A percentile compares a stretch with the other conserved stretches of the same genome.
Evolutionary conservation across 2,329 filamentous ascomycete species (phyloP).

Genomic region (Apiospora malaysiana): DNA sequence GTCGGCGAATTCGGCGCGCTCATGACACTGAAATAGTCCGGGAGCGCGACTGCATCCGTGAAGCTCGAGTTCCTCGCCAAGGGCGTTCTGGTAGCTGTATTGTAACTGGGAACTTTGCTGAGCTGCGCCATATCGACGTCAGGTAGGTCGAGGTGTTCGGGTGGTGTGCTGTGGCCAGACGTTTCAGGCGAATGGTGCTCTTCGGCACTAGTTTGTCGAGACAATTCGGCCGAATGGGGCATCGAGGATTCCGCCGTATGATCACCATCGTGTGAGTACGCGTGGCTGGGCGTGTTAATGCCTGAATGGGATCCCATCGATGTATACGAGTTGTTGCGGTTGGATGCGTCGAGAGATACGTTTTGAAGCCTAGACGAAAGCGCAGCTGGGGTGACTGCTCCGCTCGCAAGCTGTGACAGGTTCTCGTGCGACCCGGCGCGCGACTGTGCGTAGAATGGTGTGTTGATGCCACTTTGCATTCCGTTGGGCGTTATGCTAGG

Average conservation of each 20-base stretch:
- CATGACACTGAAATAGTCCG: constrained; percentile 70
- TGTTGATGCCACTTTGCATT: constrained; percentile 75
- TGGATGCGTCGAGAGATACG: constrained; percentile 60
- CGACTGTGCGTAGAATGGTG: constrained; percentile 75
- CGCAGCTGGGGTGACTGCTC: constrained; percentile 54
- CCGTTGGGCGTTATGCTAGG: constrained; percentile 72
- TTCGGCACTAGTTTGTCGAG: constrained; percentile 59
- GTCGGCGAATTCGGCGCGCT: constrained; percentile 58
- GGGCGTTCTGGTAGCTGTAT: constrained; percentile 72
- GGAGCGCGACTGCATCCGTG: constrained; percentile 57
- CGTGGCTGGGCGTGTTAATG: constrained; percentile 46
- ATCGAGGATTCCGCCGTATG: constrained; percentile 47
- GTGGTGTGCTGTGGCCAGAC: constrained; percentile 58
- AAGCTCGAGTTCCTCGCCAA: constrained; percentile 57
- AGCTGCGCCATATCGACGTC: constrained; percentile 64
- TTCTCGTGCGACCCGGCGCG: constrained; percentile 84
- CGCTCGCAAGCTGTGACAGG: constrained; percentile 62
- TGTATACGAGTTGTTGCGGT: constrained; percentile 53
- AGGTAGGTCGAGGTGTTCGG: constrained; percentile 41
- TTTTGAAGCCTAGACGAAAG: constrained; percentile 73
- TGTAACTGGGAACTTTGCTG: constrained; percentile 78
- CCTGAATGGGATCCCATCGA: constrained; percentile 51
- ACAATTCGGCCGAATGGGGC: constrained; percentile 53
- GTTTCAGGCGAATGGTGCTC: constrained; percentile 46
- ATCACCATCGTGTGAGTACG: constrained; percentile 43